Conservation (phyloP, 2,329 filamentous ascomycete genomes). For the Pseudopithomyces chartarum region DNA sequence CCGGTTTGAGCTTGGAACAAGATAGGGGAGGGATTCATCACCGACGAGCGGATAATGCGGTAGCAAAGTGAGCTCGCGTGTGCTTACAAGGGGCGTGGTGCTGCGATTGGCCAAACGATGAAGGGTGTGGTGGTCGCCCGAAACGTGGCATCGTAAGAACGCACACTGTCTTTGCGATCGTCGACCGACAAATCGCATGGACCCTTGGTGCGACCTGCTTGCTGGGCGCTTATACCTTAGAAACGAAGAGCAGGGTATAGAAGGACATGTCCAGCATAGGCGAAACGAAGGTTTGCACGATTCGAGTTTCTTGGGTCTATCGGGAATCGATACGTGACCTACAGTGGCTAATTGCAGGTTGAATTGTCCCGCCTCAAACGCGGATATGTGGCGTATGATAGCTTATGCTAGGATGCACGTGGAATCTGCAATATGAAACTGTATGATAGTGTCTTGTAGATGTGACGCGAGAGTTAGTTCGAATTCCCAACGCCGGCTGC, state of each 20-base stretch:
- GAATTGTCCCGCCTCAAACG: no score
- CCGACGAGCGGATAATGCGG: constrained; percentile 11
- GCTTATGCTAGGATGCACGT: no score
- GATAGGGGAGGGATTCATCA: constrained; percentile 3
- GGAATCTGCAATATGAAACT: no score
- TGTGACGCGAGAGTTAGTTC: no score
- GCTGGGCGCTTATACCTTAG: neutral
- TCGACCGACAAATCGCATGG: neutral
- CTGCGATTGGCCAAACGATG: constrained; percentile 4
- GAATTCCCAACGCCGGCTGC: no score
- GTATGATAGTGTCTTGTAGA: no score
- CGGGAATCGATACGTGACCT: neutral
- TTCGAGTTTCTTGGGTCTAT: neutral
- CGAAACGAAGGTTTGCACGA: constrained; percentile 7
- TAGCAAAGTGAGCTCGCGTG: neutral
- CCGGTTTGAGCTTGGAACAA: constrained; percentile 1
- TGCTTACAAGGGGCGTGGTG: constrained; percentile 2
- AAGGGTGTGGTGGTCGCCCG: neutral
- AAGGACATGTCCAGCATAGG: constrained; percentile 1
- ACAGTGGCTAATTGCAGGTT: no score
- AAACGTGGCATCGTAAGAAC: constrained; percentile 9
- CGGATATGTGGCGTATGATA: no score
- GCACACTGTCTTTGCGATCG: constrained; percentile 12
- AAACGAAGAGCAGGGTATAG: neutral
- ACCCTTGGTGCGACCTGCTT: constrained; percentile 1